Evolutionary conservation across 352 stramenopile species (phyloP).

Genomic region (Phytophthora aleatoria): DNA sequence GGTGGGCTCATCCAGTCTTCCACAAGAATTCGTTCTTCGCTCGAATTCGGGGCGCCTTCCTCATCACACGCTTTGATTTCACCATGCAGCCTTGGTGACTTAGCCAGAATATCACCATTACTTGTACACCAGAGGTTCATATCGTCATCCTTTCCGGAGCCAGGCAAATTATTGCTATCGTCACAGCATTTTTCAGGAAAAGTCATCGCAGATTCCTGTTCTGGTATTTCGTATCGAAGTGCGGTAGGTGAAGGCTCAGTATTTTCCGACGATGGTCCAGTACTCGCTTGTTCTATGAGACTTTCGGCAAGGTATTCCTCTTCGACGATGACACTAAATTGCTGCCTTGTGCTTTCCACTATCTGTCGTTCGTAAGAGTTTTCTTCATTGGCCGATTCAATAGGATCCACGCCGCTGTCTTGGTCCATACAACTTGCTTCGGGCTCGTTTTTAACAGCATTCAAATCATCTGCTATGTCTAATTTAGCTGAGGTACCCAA

Average conservation of each 20-base stretch:
- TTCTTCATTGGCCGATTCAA: background rate
- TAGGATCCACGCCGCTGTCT: background rate
- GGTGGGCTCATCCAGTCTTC: background rate
- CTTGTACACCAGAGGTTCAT: background rate
- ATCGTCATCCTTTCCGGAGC: background rate
- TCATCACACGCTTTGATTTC: background rate
- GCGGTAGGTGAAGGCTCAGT: slow-evolving; percentile 1
- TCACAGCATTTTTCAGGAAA: background rate
- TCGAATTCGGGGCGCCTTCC: background rate
- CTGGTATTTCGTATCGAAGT: background rate
- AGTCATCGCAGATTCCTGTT: background rate
- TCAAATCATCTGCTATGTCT: background rate
- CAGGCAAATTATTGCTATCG: background rate
- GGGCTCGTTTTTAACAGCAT: background rate
- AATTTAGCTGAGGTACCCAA: too few species aligned
- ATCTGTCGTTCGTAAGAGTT: background rate
- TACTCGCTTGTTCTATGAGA: slow-evolving; percentile 8
- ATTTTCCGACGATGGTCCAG: background rate
- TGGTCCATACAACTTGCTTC: background rate
- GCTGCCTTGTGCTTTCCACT: background rate
- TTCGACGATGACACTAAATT: slow-evolving; percentile 6
- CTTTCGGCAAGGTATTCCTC: slow-evolving; percentile 17
- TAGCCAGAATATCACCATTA: background rate
- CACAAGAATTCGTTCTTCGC: background rate
- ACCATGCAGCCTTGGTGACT: background rate